Evolutionary conservation across 345 rosid genomes (phyloP).

Genomic region (Trapa incisa): DNA sequence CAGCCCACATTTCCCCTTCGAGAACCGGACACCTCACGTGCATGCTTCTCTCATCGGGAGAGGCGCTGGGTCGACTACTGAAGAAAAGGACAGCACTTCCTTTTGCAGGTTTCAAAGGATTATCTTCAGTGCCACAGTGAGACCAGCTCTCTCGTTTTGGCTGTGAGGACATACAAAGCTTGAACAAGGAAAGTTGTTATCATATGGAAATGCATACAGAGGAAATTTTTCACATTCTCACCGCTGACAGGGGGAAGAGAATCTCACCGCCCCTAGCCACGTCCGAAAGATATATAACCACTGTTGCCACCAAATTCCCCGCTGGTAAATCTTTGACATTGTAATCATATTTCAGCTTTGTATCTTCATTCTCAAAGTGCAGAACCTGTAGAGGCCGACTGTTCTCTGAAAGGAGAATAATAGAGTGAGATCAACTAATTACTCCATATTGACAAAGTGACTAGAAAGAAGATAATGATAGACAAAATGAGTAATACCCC

Average conservation of each 20-base stretch:
- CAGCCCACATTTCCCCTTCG: conserved; percentile 63
- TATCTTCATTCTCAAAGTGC: conserved; percentile 38
- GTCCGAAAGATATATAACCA: conserved; percentile 67
- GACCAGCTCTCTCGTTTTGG: conserved; percentile 35
- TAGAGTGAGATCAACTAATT: neutral
- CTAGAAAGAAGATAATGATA: neutral
- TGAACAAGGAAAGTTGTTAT: neutral
- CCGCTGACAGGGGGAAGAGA: conserved; percentile 62
- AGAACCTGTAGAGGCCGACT: conserved; percentile 36
- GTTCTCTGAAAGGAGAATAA: conserved; percentile 30
- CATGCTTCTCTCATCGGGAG: conserved; percentile 48
- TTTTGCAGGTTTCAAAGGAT: conserved; percentile 45
- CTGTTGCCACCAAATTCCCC: conserved; percentile 50
- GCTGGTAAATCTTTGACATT: conserved; percentile 31
- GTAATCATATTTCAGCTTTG: conserved; percentile 32
- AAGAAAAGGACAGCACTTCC: conserved; percentile 79
- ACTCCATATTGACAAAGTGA: neutral
- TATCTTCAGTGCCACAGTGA: conserved; percentile 34
- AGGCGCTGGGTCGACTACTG: conserved; percentile 38
- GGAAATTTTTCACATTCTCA: conserved; percentile 15
- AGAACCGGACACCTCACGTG: conserved; percentile 73
- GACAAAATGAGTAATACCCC: conserved; percentile 24
- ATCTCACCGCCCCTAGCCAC: conserved; percentile 62
- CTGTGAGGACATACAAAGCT: conserved; percentile 22
- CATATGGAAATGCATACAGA: neutral